Evolutionary conservation across 768 basidiomycete species (phyloP), one percentile per base, ranked within the genome.

Genomic region (Agaricus bisporus): DNA sequence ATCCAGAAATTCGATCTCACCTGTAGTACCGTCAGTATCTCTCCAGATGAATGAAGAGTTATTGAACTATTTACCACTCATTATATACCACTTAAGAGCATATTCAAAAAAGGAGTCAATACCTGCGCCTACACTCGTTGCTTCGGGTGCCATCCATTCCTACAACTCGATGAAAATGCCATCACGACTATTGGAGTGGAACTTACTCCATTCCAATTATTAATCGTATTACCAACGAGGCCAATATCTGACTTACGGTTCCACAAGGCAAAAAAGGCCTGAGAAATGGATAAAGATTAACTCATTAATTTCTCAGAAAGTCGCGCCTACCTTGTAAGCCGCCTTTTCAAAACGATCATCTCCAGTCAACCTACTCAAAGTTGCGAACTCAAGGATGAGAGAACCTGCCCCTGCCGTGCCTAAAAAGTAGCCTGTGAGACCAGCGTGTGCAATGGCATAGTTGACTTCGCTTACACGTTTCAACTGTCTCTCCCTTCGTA

Each of bases 71-170:
- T 35, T 59, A 86, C 87, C 86, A 61, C 88, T 91, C 63, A 93
- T 63, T 38, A 95, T 84, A 64, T 94, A 93, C 83, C 91, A 92
- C 63, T 95, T 95, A 41, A 94, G 68, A 10, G 92, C 89, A 67
- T 95, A 95, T 65, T 99, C 97, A 64, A 88, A 94, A 66, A 95
- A 97, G 3, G 90, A 93, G 66, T 98, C 97, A 41, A 97, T 85
- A 0, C 97, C 97, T 5, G 97, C 97, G 22, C 95, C 95, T 29
- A 95, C 88, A 1, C 87, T 81, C 25, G 83, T 85, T 6, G 86
- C 69, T 57, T 91, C 86, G 15, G 93, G 91, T 45, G 73, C 68
- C 12, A 77, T 79, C 93, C 93, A 97, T 35, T 71, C 66, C 90
- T 88, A 63, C 20, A 48, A 26, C 36, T 36, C 29, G 37, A 26